These are phyloP conservation scores for Monosporascus ibericus DNA, from an alignment of 2,329 filamentous ascomycete species.

Conservation along the genomic window DNA sequence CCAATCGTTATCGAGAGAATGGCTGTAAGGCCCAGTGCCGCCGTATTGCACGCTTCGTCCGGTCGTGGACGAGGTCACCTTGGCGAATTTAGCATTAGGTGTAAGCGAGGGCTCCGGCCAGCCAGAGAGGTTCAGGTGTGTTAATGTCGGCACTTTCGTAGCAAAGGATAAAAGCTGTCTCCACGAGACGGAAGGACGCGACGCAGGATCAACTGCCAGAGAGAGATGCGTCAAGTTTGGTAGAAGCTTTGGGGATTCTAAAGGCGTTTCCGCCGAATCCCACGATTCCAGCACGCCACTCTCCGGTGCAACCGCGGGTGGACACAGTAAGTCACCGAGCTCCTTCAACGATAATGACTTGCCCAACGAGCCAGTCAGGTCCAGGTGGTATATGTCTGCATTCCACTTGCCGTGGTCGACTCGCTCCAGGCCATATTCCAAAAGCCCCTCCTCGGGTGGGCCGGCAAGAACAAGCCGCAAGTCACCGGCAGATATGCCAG, in stretches of 20 bases:
- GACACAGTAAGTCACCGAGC: slow-evolving; percentile 44
- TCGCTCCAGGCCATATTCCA: slow-evolving; percentile 21
- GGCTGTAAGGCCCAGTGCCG: slow-evolving; percentile 52
- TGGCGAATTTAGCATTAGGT: slow-evolving; percentile 43
- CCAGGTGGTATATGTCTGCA: slow-evolving; percentile 44
- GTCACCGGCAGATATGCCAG: slow-evolving; percentile 44
- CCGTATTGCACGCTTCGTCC: slow-evolving; percentile 44
- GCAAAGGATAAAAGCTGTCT: slow-evolving; percentile 51
- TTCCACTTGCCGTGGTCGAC: slow-evolving; percentile 29
- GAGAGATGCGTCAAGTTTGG: slow-evolving; percentile 57
- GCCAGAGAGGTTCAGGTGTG: slow-evolving; percentile 55
- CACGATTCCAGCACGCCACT: slow-evolving; percentile 44
- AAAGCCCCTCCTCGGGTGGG: slow-evolving; percentile 21
- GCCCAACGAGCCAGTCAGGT: slow-evolving; percentile 48
- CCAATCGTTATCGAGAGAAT: slow-evolving; percentile 53
- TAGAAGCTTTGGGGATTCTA: slow-evolving; percentile 32
- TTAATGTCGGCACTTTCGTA: slow-evolving; percentile 45
- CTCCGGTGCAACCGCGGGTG: slow-evolving; percentile 13
- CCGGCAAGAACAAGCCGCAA: slow-evolving; percentile 33
- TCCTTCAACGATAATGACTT: slow-evolving; percentile 46
- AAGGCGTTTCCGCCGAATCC: slow-evolving; percentile 35
- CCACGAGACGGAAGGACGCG: slow-evolving; percentile 42
- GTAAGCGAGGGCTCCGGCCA: slow-evolving; percentile 58
- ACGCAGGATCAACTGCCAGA: slow-evolving; percentile 41
- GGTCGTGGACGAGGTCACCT: slow-evolving; percentile 36